Base-by-base conservation (phyloP, 2,329 filamentous ascomycete species). In the Cladosporium sp. region DNA sequence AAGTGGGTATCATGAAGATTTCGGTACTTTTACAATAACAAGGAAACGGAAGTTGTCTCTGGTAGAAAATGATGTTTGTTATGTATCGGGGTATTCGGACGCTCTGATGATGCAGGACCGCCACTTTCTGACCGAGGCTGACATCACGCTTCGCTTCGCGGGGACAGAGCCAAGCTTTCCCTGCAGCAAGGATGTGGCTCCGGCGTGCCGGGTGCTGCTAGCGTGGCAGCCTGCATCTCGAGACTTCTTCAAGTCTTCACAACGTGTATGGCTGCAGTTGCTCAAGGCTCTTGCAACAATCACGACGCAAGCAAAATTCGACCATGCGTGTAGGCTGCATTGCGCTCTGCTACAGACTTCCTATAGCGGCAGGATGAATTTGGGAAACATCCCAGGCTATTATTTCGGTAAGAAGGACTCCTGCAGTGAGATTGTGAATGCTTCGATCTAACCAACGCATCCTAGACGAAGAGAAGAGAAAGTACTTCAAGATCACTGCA, bases 401-500 rank as follows among this genome's bases (percentile, higher is more conserved):
- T 76, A 75, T 59, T 77, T 65, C 56, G 73, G 68, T 69, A 63
- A 13, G 48, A 48, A 18, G 32, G 13, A 28, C 28, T 3, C 4
- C 5, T 28, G 4, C 4, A 7, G 22, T 28, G 22, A 28, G 22
- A 7, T 28, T 7, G 7, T 28, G 5, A 7, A 28, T 7, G 22
- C 3, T 7, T 7, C 22, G 7, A 28, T 28, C 22, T 28, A 28
- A 28, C 22, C 22, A 28, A 5, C 22, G 22, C 6, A 32, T 5
- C 4, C 5, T 16, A 52, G 72, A 78, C 56, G 57, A 62, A 33
- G 72, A 74, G 37, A 77, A 74, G 62, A 66, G 68, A 46, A 77
- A 76, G 54, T 78, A 78, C 61, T 78, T 78, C 67, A 70, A 68
- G 35, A 72, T 78, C 18, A 67, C 71, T 49, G 64, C 67, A 13